Conservation (phyloP, 1,139 yeast genomes). For the Debaryomyces psychrophilus region DNA sequence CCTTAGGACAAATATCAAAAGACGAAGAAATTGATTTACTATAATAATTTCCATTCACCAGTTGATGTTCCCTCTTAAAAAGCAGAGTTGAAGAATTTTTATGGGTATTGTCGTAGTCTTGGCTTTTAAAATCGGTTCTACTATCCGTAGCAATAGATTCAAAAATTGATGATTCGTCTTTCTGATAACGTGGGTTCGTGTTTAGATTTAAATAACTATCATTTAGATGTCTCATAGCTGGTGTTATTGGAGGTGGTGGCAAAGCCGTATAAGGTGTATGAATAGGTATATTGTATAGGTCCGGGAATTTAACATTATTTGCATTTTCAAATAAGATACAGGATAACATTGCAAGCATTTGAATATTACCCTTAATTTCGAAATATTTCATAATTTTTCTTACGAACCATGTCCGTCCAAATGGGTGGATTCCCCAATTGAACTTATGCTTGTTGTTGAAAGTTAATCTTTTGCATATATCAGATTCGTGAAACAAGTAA, state of each 20-base stretch:
- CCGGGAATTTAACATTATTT: conserved; percentile 22
- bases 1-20: conserved; percentile 30
- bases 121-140: conserved; percentile 6
- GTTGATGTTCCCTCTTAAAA: conserved; percentile 22
- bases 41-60: conserved; percentile 10
- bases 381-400: conserved; percentile 65
- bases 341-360: conserved; percentile 88
- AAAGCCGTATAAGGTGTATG: conserved; percentile 50
- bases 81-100: conserved; percentile 27
- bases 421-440: conserved; percentile 82
- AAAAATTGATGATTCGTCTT: not conserved
- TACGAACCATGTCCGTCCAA: conserved; percentile 75
- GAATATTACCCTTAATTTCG: conserved; percentile 67
- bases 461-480: conserved; percentile 3
- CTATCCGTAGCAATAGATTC: conserved; percentile 4
- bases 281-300: conserved; percentile 39
- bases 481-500: conserved; percentile 8
- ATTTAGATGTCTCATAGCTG: conserved; percentile 19
- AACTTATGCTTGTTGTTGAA: conserved; percentile 34
- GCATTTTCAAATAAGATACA: conserved; percentile 61
- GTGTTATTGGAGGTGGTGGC: conserved; percentile 36
- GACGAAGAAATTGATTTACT: conserved; percentile 32
- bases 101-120: conserved; percentile 8
- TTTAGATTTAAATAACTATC: conserved; percentile 14
- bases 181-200: not conserved